phyloP scores from a whole-genome alignment of 768 basidiomycete species.

The Collybia mongolica region DNA sequence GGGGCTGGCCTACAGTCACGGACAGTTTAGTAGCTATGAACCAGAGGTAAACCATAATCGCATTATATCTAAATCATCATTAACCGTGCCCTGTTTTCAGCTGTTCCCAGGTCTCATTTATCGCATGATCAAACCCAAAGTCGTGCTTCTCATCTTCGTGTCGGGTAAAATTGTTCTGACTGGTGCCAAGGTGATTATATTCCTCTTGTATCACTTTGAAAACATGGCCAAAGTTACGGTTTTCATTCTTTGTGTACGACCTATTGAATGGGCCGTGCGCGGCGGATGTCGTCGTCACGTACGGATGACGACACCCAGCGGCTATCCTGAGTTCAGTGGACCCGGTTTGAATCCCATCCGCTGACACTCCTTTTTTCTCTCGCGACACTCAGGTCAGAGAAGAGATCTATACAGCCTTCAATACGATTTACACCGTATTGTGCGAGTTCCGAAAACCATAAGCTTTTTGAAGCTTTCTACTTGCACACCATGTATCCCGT shows the following conservation, averaged over 20 bases:
- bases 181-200: constrained; percentile 86
- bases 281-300: constrained; percentile 13
- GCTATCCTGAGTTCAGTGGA: constrained; percentile 31
- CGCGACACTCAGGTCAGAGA: constrained; percentile 77
- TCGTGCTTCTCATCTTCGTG: constrained; percentile 97
- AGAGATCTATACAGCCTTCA: constrained; percentile 99
- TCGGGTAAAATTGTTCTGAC: constrained; percentile 99
- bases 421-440: constrained; percentile 97
- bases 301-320: constrained; percentile 30
- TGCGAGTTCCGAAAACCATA: constrained; percentile 92
- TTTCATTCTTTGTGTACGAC: constrained; percentile 7
- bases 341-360: constrained; percentile 44
- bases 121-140: constrained; percentile 99
- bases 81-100: constrained; percentile 37
- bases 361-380: constrained; percentile 41
- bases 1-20: constrained; percentile 96
- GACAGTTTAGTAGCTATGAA: constrained; percentile 96
- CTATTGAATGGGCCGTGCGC: constrained; percentile 9
- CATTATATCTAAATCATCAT: background rate
- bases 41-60: constrained; percentile 75
- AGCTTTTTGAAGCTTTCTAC: constrained; percentile 13
- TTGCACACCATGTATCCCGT: constrained; percentile 2
- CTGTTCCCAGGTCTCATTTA: constrained; percentile 99
- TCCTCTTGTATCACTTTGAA: constrained; percentile 17
- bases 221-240: constrained; percentile 13